Conservation (phyloP, 2,329 filamentous ascomycete species). For the Anisogramma anomala region DNA sequence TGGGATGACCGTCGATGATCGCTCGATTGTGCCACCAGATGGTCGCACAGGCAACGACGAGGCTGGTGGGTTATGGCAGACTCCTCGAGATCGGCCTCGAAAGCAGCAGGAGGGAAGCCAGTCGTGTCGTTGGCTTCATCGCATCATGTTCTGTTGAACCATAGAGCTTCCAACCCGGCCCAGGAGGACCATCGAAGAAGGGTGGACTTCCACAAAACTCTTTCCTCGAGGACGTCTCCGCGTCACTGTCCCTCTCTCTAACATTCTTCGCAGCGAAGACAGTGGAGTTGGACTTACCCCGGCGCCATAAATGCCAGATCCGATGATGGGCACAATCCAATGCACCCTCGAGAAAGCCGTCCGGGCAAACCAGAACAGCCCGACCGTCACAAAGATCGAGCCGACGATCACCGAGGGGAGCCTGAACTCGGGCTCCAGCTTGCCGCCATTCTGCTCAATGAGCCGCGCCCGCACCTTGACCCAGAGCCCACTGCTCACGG, state of each 20-base stretch:
- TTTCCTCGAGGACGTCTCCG: background rate
- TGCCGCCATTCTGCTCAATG: conserved; percentile 40
- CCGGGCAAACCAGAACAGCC: conserved; percentile 84
- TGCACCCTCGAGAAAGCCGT: conserved; percentile 63
- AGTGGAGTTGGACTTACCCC: conserved; percentile 39
- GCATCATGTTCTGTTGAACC: background rate
- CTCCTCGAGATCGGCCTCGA: background rate
- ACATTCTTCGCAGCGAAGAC: background rate
- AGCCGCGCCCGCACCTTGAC: conserved; percentile 46
- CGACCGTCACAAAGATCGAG: conserved; percentile 65
- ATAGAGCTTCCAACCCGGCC: background rate
- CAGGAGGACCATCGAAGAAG: background rate
- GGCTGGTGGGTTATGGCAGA: background rate
- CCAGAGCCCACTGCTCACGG: conserved; percentile 56
- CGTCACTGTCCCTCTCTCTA: background rate
- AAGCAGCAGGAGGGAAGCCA: background rate
- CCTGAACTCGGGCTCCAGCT: conserved; percentile 76
- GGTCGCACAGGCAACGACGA: conserved; percentile 2
- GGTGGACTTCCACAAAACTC: background rate
- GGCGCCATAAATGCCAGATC: conserved; percentile 56
- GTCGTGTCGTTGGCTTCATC: background rate
- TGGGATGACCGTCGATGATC: background rate
- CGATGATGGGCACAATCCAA: conserved; percentile 67
- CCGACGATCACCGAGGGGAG: conserved; percentile 66
- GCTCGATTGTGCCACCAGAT: conserved; percentile 4